Percentiles rank a stretch among this genome's conserved stretches.
These are phyloP conservation scores for Pythium vanterpoolii DNA, from an alignment of 352 stramenopile species.

Conservation along the genomic window DNA sequence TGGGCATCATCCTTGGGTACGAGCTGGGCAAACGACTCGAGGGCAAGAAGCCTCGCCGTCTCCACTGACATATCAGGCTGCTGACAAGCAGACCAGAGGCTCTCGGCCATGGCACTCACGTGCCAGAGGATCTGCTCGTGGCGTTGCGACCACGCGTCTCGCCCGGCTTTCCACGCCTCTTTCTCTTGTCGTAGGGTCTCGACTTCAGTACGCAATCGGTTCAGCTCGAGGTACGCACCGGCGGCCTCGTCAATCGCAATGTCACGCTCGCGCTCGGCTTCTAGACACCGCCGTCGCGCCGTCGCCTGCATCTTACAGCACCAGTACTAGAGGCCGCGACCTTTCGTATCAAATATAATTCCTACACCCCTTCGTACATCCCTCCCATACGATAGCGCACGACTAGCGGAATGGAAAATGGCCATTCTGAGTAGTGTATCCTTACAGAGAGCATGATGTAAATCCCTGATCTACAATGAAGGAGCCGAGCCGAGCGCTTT, in stretches of 20 bases:
- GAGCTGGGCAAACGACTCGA: slow-evolving; percentile 23
- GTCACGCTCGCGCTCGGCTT: slow-evolving; percentile 29
- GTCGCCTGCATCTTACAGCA: neutral
- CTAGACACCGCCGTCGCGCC: neutral
- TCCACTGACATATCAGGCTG: slow-evolving; percentile 3
- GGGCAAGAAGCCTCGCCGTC: slow-evolving; percentile 14
- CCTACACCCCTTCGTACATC: no score
- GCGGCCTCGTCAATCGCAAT: slow-evolving; percentile 33
- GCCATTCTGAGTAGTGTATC: no score
- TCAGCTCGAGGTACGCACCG: slow-evolving; percentile 16
- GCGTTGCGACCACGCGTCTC: slow-evolving; percentile 1
- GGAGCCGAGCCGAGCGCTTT: neutral
- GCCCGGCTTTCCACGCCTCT: slow-evolving; percentile 2
- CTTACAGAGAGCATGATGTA: neutral
- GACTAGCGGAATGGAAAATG: no score
- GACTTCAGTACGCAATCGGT: slow-evolving; percentile 9
- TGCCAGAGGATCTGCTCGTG: slow-evolving; percentile 25
- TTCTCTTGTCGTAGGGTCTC: slow-evolving; percentile 9
- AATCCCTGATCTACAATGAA: neutral
- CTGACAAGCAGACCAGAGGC: slow-evolving; percentile 21
- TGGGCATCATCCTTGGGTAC: slow-evolving; percentile 15
- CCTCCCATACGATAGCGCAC: no score
- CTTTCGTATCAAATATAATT: neutral
- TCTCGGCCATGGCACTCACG: slow-evolving; percentile 20
- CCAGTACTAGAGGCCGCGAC: neutral